Evolutionary conservation across 2,329 filamentous ascomycete genomes (phyloP).

Genomic region (Fusarium denticulatum): DNA sequence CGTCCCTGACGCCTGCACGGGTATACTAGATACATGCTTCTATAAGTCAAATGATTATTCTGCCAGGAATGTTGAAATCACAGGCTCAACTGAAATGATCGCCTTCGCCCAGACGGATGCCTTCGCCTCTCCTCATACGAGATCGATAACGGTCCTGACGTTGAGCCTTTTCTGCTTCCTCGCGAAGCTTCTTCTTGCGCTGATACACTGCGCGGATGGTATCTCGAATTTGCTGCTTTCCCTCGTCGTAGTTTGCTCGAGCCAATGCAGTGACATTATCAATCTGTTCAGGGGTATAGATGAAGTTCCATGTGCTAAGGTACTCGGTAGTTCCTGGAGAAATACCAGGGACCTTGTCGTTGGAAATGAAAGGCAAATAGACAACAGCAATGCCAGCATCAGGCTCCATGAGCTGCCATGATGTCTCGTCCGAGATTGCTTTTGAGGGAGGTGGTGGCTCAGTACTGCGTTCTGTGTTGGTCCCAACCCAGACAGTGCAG

Average conservation of each 20-base stretch:
- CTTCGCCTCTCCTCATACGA: conserved; percentile 60
- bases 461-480: conserved; percentile 74
- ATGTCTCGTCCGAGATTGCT: conserved; percentile 68
- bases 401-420: conserved; percentile 74
- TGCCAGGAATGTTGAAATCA: conserved; percentile 1
- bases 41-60: conserved; percentile 4
- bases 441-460: conserved; percentile 62
- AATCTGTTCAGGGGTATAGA: conserved; percentile 91
- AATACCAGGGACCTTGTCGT: conserved; percentile 81
- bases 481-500: conserved; percentile 96
- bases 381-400: conserved; percentile 88
- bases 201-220: conserved; percentile 92
- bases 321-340: conserved; percentile 86
- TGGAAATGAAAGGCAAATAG: conserved; percentile 90
- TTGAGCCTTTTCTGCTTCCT: conserved; percentile 60
- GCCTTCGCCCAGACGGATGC: conserved; percentile 67
- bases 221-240: conserved; percentile 78
- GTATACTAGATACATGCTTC: conserved; percentile 31
- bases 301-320: conserved; percentile 97
- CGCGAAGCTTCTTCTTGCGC: conserved; percentile 78
- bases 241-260: conserved; percentile 86
- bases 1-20: conserved; percentile 19
- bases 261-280: conserved; percentile 86
- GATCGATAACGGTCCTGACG: conserved; percentile 56
- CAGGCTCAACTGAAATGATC: conserved; percentile 69